Percentiles rank a stretch among this genome's conserved stretches.
Conservation (phyloP, 768 basidiomycete genomes). For the Lanmaoa pseudosensibilis region DNA sequence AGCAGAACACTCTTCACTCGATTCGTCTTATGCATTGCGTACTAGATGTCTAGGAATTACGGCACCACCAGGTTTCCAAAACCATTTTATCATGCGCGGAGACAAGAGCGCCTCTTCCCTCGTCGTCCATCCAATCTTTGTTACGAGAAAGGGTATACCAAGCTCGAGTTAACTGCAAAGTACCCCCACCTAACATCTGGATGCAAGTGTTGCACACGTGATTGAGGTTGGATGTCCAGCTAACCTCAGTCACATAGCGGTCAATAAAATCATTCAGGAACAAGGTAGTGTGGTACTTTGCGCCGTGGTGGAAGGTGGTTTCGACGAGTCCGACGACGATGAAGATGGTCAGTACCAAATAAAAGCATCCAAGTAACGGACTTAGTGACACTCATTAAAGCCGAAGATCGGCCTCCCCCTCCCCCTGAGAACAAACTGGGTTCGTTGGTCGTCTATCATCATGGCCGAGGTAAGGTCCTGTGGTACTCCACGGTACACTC, state of each 20-base stretch:
- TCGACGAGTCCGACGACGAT: conserved; percentile 34
- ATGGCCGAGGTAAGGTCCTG: conserved; percentile 26
- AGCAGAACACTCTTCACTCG: not conserved
- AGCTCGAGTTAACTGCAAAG: conserved; percentile 27
- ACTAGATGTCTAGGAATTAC: conserved; percentile 12
- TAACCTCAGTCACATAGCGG: conserved; percentile 36
- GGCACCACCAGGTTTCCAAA: conserved; percentile 24
- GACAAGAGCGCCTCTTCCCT: conserved; percentile 21
- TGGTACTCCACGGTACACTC: not conserved
- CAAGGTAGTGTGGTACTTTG: conserved; percentile 43
- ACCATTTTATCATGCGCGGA: conserved; percentile 21
- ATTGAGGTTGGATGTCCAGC: not conserved
- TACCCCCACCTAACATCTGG: conserved; percentile 49
- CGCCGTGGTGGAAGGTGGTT: conserved; percentile 48
- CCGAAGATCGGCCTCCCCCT: conserved; percentile 30
- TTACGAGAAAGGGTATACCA: conserved; percentile 24
- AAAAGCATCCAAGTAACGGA: conserved; percentile 16
- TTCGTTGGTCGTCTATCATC: conserved; percentile 44
- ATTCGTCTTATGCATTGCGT: not conserved
- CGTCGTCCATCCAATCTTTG: conserved; percentile 26
- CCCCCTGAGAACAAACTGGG: conserved; percentile 50
- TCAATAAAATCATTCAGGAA: conserved; percentile 53
- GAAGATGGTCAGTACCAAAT: conserved; percentile 21
- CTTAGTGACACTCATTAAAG: not conserved
- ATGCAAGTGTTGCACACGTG: conserved; percentile 25